Evolutionary conservation across 2,329 filamentous ascomycete species (phyloP), one percentile per base, ranked within the genome.

Genomic region (Neofusicoccum umdonicola): DNA sequence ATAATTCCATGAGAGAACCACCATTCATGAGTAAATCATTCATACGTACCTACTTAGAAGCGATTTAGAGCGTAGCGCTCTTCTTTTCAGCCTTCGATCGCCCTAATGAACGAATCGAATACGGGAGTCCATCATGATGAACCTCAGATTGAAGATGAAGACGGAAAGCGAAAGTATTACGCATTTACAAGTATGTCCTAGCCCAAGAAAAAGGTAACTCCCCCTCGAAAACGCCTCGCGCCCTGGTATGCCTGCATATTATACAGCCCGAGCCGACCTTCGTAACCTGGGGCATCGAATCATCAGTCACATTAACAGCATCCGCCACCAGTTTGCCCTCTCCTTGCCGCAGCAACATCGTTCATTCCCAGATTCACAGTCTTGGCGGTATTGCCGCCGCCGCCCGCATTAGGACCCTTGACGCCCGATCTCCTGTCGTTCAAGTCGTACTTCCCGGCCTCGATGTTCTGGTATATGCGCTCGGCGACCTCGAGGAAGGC

Each of bases 401-500:
- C 83, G 76, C 27, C 27, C 27, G 70, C 87, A 75, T 68, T 85
- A 78, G 69, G 88, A 78, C 62, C 89, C 76, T 97, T 98, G 67
- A 99, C 93, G 31, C 95, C 95, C 67, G 90, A 94, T 74, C 93
- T 86, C 73, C 94, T 85, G 77, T 98, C 94, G 74, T 97, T 96
- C 70, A 98, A 81, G 79, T 99, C 93, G 76, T 98, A 98, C 75
- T 88, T 92, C 11, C 95, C 95, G 1, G 92, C 92, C 81, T 97
- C 92, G 67, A 99, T 97, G 73, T 98, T 98, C 76, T 94, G 88
- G 75, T 96, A 96, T 81, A 99, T 98, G 77, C 93, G 85, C 82
- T 97, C 93, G 19, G 95, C 93, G 13, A 98, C 93, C 73, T 95
- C 88, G 74, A 96, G 85, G 73, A 99, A 99, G 1, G 95, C 95